Conservation (phyloP, 2,329 filamentous ascomycete species). For the Trichophyton mentagrophytes region DNA sequence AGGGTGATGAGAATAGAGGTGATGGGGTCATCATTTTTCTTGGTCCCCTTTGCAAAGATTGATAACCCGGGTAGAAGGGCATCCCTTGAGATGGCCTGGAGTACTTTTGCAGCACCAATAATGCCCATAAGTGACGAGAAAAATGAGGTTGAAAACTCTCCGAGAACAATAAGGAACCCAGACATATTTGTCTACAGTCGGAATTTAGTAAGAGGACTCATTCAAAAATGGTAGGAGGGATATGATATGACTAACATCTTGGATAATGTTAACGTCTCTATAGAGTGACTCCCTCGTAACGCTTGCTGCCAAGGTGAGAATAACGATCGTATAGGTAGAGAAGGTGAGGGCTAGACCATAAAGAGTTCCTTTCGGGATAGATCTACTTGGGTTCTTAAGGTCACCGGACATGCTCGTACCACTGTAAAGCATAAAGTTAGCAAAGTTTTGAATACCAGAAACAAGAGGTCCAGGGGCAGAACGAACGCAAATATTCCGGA, state of each 20-base stretch:
- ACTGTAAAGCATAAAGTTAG: constrained; percentile 26
- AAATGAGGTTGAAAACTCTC: constrained; percentile 69
- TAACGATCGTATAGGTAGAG: constrained; percentile 60
- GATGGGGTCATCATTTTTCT: constrained; percentile 59
- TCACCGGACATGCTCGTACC: constrained; percentile 88
- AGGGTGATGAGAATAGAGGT: constrained; percentile 67
- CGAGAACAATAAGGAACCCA: constrained; percentile 57
- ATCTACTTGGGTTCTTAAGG: constrained; percentile 65
- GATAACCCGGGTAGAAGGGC: constrained; percentile 63
- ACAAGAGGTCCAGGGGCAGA: neutral
- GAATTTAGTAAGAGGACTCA: neutral
- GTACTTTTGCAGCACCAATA: constrained; percentile 69
- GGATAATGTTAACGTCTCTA: constrained; percentile 64
- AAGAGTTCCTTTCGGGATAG: constrained; percentile 73
- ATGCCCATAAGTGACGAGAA: constrained; percentile 83
- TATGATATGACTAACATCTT: constrained; percentile 39
- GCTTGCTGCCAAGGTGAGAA: constrained; percentile 64
- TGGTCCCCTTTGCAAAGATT: constrained; percentile 61
- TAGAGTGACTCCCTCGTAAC: constrained; percentile 63
- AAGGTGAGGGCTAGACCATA: constrained; percentile 67
- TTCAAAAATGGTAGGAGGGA: neutral
- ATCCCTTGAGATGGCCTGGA: constrained; percentile 72
- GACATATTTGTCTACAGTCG: constrained; percentile 54
- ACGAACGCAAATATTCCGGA: constrained; percentile 46
- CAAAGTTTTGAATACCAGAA: constrained; percentile 45